A percentile compares a stretch with the other conserved stretches of the same genome.
Evolutionary conservation across 2,329 filamentous ascomycete genomes (phyloP).

Genomic region (Neofusicoccum kwambonambiense): DNA sequence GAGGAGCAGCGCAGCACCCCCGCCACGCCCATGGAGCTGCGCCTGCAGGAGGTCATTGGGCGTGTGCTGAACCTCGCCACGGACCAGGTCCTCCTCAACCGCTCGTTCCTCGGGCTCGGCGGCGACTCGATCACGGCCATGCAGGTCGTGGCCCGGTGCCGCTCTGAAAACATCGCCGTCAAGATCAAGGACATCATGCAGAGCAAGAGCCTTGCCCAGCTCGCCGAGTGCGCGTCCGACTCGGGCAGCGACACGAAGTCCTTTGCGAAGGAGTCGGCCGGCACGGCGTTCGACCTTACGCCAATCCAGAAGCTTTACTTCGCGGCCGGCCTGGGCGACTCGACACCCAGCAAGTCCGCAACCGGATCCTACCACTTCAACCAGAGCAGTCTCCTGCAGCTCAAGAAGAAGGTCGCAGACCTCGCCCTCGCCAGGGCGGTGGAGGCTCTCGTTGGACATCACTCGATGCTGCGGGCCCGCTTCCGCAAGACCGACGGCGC

Average conservation of each 20-base stretch:
- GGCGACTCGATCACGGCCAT: slow-evolving; percentile 34
- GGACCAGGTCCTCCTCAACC: slow-evolving; percentile 31
- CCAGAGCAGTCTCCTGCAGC: slow-evolving; percentile 33
- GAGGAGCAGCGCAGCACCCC: slow-evolving; percentile 29
- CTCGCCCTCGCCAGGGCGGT: slow-evolving; percentile 30
- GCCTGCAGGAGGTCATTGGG: slow-evolving; percentile 26
- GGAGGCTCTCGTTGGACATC: slow-evolving; percentile 28
- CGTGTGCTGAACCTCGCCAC: slow-evolving; percentile 18
- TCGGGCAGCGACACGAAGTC: background rate
- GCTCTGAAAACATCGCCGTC: slow-evolving; percentile 17
- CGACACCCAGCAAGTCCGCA: background rate
- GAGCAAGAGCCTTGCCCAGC: slow-evolving; percentile 1
- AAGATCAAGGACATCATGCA: slow-evolving; percentile 8
- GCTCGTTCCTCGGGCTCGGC: slow-evolving; percentile 41
- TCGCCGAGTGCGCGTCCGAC: background rate
- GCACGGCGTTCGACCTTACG: slow-evolving; percentile 30
- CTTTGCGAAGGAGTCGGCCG: slow-evolving; percentile 26
- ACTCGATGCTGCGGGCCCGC: slow-evolving; percentile 36
- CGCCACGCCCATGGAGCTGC: background rate
- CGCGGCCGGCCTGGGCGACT: slow-evolving; percentile 30
- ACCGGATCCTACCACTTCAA: slow-evolving; percentile 32
- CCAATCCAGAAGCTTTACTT: slow-evolving; percentile 36
- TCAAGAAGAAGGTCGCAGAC: slow-evolving; percentile 27
- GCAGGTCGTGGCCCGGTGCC: background rate
- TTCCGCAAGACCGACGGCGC: slow-evolving; percentile 27